Evolutionary conservation across 805 yeast genomes (phyloP), one percentile per base, ranked within the genome.

Genomic region (Kuraishia floccosa): DNA sequence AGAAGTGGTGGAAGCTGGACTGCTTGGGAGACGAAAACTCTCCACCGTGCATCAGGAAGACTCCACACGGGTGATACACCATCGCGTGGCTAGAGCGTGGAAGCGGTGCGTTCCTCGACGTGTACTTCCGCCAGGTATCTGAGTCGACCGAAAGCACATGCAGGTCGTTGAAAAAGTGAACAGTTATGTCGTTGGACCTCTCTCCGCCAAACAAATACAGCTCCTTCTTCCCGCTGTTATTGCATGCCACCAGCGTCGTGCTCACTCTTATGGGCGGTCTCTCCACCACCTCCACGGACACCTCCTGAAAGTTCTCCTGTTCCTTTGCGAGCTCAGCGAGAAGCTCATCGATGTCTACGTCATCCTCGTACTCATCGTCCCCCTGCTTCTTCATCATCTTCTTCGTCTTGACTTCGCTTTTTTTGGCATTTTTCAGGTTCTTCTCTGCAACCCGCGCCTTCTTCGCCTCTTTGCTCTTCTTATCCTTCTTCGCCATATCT

Each of bases 1-100:
- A 89, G 51, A 84, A 89, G 54, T 89, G 98, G 52, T 91, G 91
- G 54, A 89, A 89, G 0, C 96, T 85, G 30, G 84, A 74, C 52
- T 89, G 98, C 45, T 89, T 89, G 3, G 97, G 97, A 11, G 94
- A 82, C 2, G 96, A 83, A 44, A 91, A 89, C 55, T 89, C 98
- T 45, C 98, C 98, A 30, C 97, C 98, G 57, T 85, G 91, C 63
- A 89, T 56, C 36, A 89, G 52, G 17, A 84, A 68, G 2, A 87
- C 60, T 8, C 97, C 97, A 2, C 86, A 73, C 1, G 96, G 94
- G 54, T 89, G 97, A 1, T 83, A 78, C 38, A 87, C 77, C 84
- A 87, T 82, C 1, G 94, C 82, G 42, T 93, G 96, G 0, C 96
- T 85, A 0, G 94, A 82, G 39, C 98, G 62, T 1, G 96, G 95